Evolutionary conservation across 495 filamentous ascomycete species (phyloP).

Genomic region (Trichoderma asperelloides): DNA sequence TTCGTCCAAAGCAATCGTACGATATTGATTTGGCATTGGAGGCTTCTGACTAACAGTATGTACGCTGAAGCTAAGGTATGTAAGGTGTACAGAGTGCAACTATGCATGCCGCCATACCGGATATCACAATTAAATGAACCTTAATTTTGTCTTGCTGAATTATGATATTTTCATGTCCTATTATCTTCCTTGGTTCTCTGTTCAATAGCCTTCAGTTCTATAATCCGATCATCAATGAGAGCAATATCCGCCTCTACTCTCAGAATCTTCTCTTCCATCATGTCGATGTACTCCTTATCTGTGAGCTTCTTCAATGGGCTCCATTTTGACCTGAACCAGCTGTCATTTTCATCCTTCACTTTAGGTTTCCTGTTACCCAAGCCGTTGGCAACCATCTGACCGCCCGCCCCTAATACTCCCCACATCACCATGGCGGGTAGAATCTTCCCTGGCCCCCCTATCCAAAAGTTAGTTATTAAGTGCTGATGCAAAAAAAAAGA

Average conservation of each 20-base stretch:
- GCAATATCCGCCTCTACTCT: constrained; percentile 72
- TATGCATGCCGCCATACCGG: not conserved
- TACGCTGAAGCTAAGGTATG: no score
- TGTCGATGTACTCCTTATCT: constrained; percentile 64
- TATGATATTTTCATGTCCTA: not conserved
- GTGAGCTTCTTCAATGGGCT: constrained; percentile 65
- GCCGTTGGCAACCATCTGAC: constrained; percentile 9
- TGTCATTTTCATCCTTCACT: constrained; percentile 1
- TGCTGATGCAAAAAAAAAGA: not conserved
- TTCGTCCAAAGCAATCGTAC: no score
- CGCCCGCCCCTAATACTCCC: constrained; percentile 11
- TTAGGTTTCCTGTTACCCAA: not conserved
- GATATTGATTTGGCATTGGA: no score
- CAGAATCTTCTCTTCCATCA: constrained; percentile 63
- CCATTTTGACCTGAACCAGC: constrained; percentile 53
- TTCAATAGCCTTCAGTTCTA: constrained; percentile 12
- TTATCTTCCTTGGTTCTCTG: not conserved
- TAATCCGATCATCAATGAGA: constrained; percentile 70
- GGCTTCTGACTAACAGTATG: no score
- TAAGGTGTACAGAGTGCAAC: no score
- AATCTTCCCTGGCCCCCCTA: constrained; percentile 28
- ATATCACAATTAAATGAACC: not conserved
- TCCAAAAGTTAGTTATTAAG: constrained; percentile 19
- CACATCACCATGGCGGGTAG: constrained; percentile 58
- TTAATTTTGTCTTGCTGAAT: not conserved